A percentile compares a stretch with the other conserved stretches of the same genome.
Conservation (phyloP, 305 asterid genomes). For the Fraxinus sp. region DNA sequence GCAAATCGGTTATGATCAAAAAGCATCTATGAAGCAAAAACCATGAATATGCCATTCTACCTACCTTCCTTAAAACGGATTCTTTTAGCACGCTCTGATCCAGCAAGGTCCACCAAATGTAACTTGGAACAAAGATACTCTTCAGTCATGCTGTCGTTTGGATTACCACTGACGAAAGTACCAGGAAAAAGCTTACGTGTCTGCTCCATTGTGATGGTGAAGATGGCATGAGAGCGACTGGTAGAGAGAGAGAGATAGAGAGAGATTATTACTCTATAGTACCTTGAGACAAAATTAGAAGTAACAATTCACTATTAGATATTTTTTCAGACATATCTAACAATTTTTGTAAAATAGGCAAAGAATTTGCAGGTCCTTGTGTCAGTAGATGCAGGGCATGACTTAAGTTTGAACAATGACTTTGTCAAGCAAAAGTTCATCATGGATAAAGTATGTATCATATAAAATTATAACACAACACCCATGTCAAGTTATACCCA, state of each 20-base stretch:
- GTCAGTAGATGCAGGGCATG: not conserved
- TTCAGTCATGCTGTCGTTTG: conserved; percentile 63
- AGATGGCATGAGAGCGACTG: conserved; percentile 94
- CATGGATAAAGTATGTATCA: not conserved
- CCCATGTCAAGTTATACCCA: not conserved
- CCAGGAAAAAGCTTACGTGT: conserved; percentile 55
- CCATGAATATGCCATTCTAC: not conserved
- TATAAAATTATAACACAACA: not conserved
- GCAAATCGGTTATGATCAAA: conserved; percentile 8
- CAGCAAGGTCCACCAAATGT: conserved; percentile 99
- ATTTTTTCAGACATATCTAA: too few species aligned
- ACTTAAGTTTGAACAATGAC: not conserved
- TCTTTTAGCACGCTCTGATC: conserved; percentile 97
- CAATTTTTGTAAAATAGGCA: not conserved
- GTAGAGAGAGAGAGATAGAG: too few species aligned
- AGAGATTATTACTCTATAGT: not conserved
- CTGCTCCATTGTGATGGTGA: conserved; percentile 91
- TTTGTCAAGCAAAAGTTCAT: not conserved
- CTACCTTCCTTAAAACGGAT: conserved; percentile 97
- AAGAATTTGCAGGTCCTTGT: not conserved
- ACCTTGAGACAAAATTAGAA: not conserved
- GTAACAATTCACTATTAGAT: not conserved
- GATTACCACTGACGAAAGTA: conserved; percentile 39
- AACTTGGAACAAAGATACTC: conserved; percentile 96
- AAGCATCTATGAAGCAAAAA: conserved; percentile 15